These are phyloP conservation scores for Astrocystis sublimbata DNA, from an alignment of 495 filamentous ascomycete species.

Conservation along the genomic window DNA sequence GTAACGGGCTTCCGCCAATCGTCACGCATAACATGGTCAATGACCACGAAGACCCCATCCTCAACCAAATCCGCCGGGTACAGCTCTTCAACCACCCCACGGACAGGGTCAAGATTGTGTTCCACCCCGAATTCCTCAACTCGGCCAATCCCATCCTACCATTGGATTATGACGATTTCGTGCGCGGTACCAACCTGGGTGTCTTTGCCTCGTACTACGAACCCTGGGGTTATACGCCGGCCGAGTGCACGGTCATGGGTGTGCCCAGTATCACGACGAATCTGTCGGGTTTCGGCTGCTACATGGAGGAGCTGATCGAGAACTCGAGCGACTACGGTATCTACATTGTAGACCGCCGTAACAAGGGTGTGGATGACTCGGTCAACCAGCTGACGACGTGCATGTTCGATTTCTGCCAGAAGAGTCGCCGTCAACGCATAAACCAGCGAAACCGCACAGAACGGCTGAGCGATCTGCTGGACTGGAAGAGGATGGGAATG, in stretches of 20 bases:
- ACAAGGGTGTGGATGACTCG: slow-evolving; percentile 95
- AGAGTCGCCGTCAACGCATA: slow-evolving; percentile 93
- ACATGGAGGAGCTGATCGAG: slow-evolving; percentile 99
- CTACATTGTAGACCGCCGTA: slow-evolving; percentile 94
- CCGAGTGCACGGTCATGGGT: slow-evolving; percentile 99
- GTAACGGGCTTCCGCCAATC: slow-evolving; percentile 84
- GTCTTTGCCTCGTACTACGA: slow-evolving; percentile 98
- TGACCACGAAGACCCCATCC: slow-evolving; percentile 86
- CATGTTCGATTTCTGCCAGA: slow-evolving; percentile 95
- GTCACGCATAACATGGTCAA: slow-evolving; percentile 99
- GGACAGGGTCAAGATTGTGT: slow-evolving; percentile 95
- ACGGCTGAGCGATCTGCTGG: slow-evolving; percentile 87
- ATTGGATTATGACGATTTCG: slow-evolving; percentile 97
- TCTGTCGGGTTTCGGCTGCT: slow-evolving; percentile 95
- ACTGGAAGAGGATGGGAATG: slow-evolving; percentile 99
- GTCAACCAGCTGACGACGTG: slow-evolving; percentile 90
- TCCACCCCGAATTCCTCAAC: slow-evolving; percentile 97
- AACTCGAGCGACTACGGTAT: slow-evolving; percentile 98
- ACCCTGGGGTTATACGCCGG: slow-evolving; percentile 98
- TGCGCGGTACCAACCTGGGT: slow-evolving; percentile 92
- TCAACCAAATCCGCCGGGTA: slow-evolving; percentile 94
- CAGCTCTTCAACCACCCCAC: slow-evolving; percentile 94
- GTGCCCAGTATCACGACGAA: slow-evolving; percentile 99
- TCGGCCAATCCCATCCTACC: slow-evolving; percentile 93
- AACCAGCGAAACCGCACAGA: slow-evolving; percentile 99